Base-by-base conservation (phyloP, 345 rosid species). In the Pistacia vera region DNA sequence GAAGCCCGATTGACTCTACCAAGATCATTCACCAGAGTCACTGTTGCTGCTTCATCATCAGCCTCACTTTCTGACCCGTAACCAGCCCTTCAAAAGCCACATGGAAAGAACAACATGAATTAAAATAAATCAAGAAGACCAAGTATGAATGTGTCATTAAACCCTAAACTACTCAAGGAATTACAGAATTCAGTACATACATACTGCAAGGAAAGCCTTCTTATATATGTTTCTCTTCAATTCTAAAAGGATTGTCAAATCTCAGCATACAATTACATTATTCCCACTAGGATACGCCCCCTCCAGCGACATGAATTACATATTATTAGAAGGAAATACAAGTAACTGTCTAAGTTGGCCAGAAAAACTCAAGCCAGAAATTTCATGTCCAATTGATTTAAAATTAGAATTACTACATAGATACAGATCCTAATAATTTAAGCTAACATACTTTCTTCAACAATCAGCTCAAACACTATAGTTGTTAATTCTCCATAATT, bases 11-110 rank as follows among this genome's bases (percentile, higher is more conserved):
- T 94, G 55, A 86, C 93, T 80, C 98, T 81, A 70, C 96, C 92
- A 63, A 92, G 84, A 84, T 93, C 92, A 80, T 90, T 86, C 16
- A 85, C 75, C 83, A 94, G 74, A 66, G 94, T 91, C 83, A 97
- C 98, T 2, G 88, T 90, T 9, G 99, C 97, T 7, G 97, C 97
- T 81, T 97, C 99, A 70, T 91, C 97, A 72, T 94, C 98, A 59
- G 85, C 93, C 87, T 97, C 98, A 73, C 98, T 97, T 86, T 94
- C 99, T 79, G 97, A 92, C 76, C 95, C 99, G 44, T 92, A 92
- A 73, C 97, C 97, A 80, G 89, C 93, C 85, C 98, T 94, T 84
- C 28, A 68, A 74, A 66, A 44, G 35, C 66, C 70, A 72, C 51
- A 68, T 10, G 28, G 75, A 70, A 57, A 44, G 46, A 66, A 70